A percentile compares a stretch with the other conserved stretches of the same genome.
phyloP scores from a whole-genome alignment of 345 rosid genomes.

The Populus pruinosa region DNA sequence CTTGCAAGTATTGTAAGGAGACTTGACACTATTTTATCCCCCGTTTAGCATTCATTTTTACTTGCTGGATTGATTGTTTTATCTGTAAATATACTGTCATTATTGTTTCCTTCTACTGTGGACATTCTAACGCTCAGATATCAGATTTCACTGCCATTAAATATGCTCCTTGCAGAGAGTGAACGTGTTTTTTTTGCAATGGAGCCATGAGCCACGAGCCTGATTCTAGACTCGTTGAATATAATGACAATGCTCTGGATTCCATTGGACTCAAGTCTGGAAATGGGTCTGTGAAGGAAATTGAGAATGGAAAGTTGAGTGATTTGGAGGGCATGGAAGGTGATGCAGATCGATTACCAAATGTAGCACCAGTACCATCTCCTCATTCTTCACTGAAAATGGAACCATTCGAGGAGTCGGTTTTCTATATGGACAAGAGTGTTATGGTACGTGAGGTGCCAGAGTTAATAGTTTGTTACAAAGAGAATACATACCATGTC shows the following conservation, averaged over 20 bases:
- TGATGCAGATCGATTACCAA: slow-evolving; percentile 13
- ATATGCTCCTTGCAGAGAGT: slow-evolving; percentile 42
- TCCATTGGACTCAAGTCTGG: slow-evolving; percentile 31
- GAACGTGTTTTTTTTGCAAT: slow-evolving; percentile 36
- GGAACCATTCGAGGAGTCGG: slow-evolving; percentile 35
- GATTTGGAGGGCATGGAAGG: slow-evolving; percentile 26
- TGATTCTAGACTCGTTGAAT: slow-evolving; percentile 32
- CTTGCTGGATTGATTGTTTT: not conserved
- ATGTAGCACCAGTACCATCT: slow-evolving; percentile 14
- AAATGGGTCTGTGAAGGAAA: slow-evolving; percentile 29
- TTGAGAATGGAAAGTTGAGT: slow-evolving; percentile 13
- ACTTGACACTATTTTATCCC: not conserved
- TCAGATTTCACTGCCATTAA: slow-evolving; percentile 8
- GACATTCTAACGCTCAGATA: not conserved
- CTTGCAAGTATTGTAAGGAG: not conserved
- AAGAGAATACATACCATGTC: slow-evolving; percentile 51
- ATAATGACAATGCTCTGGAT: slow-evolving; percentile 29
- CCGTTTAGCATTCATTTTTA: not conserved
- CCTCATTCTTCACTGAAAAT: slow-evolving; percentile 16
- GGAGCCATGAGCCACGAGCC: slow-evolving; percentile 33
- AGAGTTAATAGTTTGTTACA: slow-evolving; percentile 66
- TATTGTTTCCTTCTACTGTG: not conserved
- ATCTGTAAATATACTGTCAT: not conserved
- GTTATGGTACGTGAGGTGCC: slow-evolving; percentile 51
- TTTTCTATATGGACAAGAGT: slow-evolving; percentile 53